phyloP scores from a whole-genome alignment of 179 eudicot genomes.

The Beta lomatogona region DNA sequence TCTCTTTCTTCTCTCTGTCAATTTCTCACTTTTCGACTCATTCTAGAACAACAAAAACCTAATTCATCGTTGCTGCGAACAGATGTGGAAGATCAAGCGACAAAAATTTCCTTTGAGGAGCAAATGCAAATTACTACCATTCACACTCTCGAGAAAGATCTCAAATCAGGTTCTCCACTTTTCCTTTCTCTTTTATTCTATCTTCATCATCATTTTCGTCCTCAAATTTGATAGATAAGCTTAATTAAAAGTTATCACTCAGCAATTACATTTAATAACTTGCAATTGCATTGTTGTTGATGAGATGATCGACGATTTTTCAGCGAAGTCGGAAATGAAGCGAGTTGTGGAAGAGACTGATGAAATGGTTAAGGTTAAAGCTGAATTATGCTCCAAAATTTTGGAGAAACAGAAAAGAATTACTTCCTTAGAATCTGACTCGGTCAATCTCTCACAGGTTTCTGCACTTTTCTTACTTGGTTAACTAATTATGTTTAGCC shows the following conservation, averaged over 20 bases:
- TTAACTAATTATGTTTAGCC: background rate
- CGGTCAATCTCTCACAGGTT: constrained; percentile 62
- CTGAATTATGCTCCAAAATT: constrained; percentile 57
- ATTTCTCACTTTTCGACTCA: background rate
- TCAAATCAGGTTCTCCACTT: constrained; percentile 51
- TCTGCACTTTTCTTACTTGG: background rate
- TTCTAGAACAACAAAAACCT: background rate
- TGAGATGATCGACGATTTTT: constrained; percentile 10
- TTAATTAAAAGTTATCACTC: background rate
- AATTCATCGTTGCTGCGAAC: background rate
- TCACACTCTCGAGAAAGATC: constrained; percentile 66
- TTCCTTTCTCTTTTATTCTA: background rate
- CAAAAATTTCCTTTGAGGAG: constrained; percentile 70
- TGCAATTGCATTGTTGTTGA: background rate
- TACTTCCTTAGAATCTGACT: constrained; percentile 56
- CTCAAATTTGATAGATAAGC: background rate
- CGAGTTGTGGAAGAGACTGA: constrained; percentile 56
- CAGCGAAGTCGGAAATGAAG: constrained; percentile 56
- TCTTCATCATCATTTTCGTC: background rate
- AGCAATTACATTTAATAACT: background rate
- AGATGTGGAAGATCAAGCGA: constrained; percentile 93
- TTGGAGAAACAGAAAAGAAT: constrained; percentile 64
- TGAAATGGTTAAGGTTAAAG: constrained; percentile 54
- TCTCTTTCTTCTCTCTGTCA: constrained; percentile 20
- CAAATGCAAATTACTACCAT: constrained; percentile 72